Base-by-base conservation (phyloP, 495 filamentous ascomycete species). In the Collariella sp. region DNA sequence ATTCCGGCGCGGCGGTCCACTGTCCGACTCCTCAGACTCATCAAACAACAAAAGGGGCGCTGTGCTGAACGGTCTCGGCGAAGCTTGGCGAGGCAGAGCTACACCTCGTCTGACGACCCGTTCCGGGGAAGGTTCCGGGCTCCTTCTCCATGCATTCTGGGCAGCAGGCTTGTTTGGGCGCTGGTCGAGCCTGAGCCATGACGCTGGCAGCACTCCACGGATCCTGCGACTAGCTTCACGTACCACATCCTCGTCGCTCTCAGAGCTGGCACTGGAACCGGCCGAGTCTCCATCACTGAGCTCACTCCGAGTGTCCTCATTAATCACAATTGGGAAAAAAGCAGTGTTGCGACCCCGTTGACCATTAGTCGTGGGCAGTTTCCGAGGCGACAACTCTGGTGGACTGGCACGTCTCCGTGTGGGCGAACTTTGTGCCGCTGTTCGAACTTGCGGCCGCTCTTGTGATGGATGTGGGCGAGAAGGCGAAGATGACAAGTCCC, bases 131-230 rank as follows among this genome's bases (percentile, higher is more conserved):
- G 43, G 66, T 15, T 66, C 69, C 16, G 54, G 71, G 58, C 66
- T 74, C 62, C 52, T 76, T 60, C 62, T 76, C 60, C 61, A 75
- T 58, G 54, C 70, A 65, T 61, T 55, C 13, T 24, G 54, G 49
- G 48, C 67, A 60, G 45, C 67, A 45, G 50, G 40, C 45, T 53
- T 60, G n/a, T 63, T 47, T 23, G 65, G 58, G 54, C 68, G 66
- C 48, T 74, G 71, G 59, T 95, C 83, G 36, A 97, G 72, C 57
- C 86, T 81, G 41, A 94, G 76, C 85, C 86, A 95, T 3, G 91
- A 96, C 5, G 91, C 91, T 34, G 91, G 91, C 40, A 97, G 77
- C 15, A 96, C 89, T 34, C 91, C 91, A 50, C 82, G 83, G 41
- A 91, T 91, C 54, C 70, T 81, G 33, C 68, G 72, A 13, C 64